Percentiles rank a stretch among this genome's conserved stretches.
These are phyloP conservation scores for Cyberlindnera japonica DNA, from an alignment of 805 yeast genomes.

Conservation along the genomic window DNA sequence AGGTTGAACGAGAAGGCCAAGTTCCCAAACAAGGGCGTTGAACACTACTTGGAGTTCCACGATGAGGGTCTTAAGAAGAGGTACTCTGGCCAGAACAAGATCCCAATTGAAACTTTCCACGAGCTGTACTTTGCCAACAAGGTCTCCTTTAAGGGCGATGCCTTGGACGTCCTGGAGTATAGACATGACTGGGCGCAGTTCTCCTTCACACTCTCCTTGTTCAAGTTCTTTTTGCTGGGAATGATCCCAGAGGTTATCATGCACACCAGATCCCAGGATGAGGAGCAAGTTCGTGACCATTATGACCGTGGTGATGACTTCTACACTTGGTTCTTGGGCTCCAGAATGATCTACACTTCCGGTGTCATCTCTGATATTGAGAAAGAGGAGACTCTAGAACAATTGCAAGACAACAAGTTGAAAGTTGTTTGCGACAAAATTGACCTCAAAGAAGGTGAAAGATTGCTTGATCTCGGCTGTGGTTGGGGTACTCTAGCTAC, in stretches of 20 bases:
- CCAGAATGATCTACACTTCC: conserved; percentile 90
- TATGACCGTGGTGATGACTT: conserved; percentile 96
- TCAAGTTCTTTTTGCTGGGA: conserved; percentile 77
- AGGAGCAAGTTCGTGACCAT: conserved; percentile 93
- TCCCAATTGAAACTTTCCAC: conserved; percentile 91
- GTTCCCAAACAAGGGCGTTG: conserved; percentile 74
- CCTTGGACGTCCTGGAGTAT: conserved; percentile 76
- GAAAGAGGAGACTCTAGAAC: conserved; percentile 68
- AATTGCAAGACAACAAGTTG: conserved; percentile 86
- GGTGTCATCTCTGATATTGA: conserved; percentile 75
- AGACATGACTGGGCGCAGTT: conserved; percentile 91
- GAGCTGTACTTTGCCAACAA: conserved; percentile 81
- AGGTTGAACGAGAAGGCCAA: conserved; percentile 73
- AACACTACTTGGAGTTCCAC: conserved; percentile 78
- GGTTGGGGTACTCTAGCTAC: conserved; percentile 96
- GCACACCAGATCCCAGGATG: conserved; percentile 93
- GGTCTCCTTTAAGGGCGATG: conserved; percentile 85
- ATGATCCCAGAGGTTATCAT: conserved; percentile 90
- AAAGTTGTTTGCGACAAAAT: conserved; percentile 86
- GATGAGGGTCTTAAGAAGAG: conserved; percentile 62
- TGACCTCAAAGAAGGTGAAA: conserved; percentile 67
- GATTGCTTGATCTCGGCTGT: conserved; percentile 81
- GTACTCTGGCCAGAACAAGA: conserved; percentile 70
- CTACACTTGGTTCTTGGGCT: conserved; percentile 91
- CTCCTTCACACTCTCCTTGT: conserved; percentile 70